Conservation (phyloP, 352 stramenopile genomes). For the Globisporangium parvum region DNA sequence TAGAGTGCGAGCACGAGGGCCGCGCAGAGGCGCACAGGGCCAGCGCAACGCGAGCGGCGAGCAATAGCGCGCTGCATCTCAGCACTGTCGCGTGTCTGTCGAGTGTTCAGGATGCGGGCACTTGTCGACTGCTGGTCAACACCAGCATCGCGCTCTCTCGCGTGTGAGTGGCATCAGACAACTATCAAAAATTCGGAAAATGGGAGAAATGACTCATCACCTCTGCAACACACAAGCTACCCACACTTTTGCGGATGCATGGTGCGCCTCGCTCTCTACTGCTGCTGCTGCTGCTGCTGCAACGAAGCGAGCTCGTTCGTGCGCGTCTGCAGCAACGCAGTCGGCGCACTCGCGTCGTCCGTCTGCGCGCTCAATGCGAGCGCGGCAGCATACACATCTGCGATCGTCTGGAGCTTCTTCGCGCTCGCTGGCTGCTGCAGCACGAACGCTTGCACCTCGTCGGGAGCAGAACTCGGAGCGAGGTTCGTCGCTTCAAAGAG, state of each 20-base stretch:
- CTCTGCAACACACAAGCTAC: too few relatives aligned
- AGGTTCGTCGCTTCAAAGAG: conserved; percentile 21
- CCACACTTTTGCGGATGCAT: too few relatives aligned
- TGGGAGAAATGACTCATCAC: too few relatives aligned
- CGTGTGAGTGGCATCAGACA: too few relatives aligned
- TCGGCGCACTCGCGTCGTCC: background rate
- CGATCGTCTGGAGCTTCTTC: conserved; percentile 14
- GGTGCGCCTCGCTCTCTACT: background rate
- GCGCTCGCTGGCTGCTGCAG: conserved; percentile 12
- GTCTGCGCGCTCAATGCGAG: conserved; percentile 17
- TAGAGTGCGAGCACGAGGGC: background rate
- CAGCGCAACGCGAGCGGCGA: too few relatives aligned
- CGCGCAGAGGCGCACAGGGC: background rate
- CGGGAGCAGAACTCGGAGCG: background rate
- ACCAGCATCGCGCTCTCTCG: too few relatives aligned
- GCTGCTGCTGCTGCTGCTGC: background rate
- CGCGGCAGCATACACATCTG: conserved; percentile 18
- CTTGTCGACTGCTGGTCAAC: too few relatives aligned
- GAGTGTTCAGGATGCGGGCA: too few relatives aligned
- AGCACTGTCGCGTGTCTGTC: too few relatives aligned
- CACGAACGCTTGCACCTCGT: conserved; percentile 1
- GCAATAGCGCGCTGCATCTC: too few relatives aligned
- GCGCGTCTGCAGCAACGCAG: conserved; percentile 2
- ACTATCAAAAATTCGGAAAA: too few relatives aligned
- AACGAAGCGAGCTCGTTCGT: background rate